Conservation (phyloP, 2,329 filamentous ascomycete genomes). For the Alternaria metachromatica region DNA sequence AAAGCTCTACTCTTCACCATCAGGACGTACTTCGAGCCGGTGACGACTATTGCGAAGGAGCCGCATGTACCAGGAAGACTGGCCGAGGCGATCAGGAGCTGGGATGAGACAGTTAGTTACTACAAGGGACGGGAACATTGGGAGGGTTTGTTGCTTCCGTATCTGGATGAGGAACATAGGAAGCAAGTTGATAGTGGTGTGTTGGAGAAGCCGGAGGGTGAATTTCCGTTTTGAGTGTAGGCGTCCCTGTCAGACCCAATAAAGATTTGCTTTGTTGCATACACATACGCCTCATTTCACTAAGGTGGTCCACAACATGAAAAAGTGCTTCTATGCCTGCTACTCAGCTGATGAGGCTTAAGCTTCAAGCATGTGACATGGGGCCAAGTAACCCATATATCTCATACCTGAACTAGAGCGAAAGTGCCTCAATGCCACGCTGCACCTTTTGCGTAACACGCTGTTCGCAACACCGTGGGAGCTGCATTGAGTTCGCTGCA, state of each 20-base stretch:
- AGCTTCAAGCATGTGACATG: not conserved
- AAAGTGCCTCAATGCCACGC: not conserved
- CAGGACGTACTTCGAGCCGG: conserved; percentile 2
- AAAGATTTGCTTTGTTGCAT: not conserved
- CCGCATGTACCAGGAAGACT: conserved; percentile 2
- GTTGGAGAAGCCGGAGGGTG: not conserved
- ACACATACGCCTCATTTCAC: not conserved
- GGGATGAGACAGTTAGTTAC: not conserved
- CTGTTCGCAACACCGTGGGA: not conserved
- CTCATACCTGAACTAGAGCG: not conserved
- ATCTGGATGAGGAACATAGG: conserved; percentile 1
- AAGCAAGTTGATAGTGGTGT: not conserved
- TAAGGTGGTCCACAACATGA: not conserved
- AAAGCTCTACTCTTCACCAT: not conserved
- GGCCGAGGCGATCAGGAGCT: not conserved
- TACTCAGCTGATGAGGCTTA: not conserved
- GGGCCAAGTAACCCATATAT: not conserved
- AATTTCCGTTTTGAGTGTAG: not conserved
- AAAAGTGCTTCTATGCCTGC: not conserved
- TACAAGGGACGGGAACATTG: conserved; percentile 1
- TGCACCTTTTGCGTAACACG: not conserved
- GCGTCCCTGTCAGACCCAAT: not conserved
- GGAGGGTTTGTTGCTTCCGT: not conserved
- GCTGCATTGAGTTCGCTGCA: not conserved
- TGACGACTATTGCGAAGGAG: not conserved